Percentiles rank a stretch among this genome's conserved stretches.
Evolutionary conservation across 495 filamentous ascomycete genomes (phyloP).

Genomic region (Hypoxylon intermedium): DNA sequence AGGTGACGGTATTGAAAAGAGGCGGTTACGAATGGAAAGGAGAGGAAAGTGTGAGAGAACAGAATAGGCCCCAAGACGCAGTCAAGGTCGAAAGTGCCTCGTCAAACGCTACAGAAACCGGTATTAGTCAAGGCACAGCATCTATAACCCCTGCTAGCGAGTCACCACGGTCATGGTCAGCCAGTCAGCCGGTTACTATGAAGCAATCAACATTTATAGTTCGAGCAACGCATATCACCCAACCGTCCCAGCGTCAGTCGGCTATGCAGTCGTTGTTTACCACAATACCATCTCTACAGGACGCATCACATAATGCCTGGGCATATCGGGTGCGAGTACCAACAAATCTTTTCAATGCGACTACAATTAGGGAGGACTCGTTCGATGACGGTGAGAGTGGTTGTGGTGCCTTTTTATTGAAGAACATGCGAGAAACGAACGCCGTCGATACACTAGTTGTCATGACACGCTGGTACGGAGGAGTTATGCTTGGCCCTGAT

Average conservation of each 20-base stretch:
- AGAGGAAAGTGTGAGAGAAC: slow-evolving; percentile 43
- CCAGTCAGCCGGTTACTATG: slow-evolving; percentile 50
- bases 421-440: slow-evolving; percentile 80
- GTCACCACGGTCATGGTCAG: slow-evolving; percentile 45
- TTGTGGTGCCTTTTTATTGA: slow-evolving; percentile 78
- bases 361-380: slow-evolving; percentile 72
- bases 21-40: slow-evolving; percentile 75
- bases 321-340: slow-evolving; percentile 52
- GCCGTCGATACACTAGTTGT: slow-evolving; percentile 85
- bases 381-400: slow-evolving; percentile 95
- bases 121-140: slow-evolving; percentile 4
- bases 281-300: slow-evolving; percentile 49
- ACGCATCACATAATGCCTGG: slow-evolving; percentile 62
- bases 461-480: slow-evolving; percentile 92
- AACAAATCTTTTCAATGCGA: slow-evolving; percentile 40
- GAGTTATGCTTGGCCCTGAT: slow-evolving; percentile 83
- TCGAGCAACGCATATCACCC: slow-evolving; percentile 50
- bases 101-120: slow-evolving; percentile 15
- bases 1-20: slow-evolving; percentile 75
- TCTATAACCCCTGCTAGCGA: slow-evolving; percentile 24
- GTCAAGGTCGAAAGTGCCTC: slow-evolving; percentile 21
- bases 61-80: slow-evolving; percentile 33
- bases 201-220: slow-evolving; percentile 61
- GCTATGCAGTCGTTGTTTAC: slow-evolving; percentile 51
- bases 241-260: slow-evolving; percentile 44